Conservation (phyloP, 2,329 filamentous ascomycete species). For the Trichoderma koningii region DNA sequence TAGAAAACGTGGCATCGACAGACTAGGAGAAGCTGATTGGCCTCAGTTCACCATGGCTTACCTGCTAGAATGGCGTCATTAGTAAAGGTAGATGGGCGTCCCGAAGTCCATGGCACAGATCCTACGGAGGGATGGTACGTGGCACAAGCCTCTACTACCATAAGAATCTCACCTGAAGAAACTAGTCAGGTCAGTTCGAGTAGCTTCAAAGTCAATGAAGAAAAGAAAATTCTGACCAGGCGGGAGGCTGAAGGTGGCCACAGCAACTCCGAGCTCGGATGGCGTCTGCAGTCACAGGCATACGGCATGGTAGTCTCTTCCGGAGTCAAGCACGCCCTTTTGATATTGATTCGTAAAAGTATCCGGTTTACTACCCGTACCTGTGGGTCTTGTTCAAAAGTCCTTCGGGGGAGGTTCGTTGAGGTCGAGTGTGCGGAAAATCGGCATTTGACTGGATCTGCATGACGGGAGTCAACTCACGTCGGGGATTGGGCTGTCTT, state of each 20-base stretch:
- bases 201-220: background rate
- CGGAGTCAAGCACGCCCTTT: conserved; percentile 4
- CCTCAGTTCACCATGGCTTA: too few relatives aligned
- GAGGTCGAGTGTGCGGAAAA: background rate
- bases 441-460: conserved; percentile 4
- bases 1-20: background rate
- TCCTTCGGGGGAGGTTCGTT: conserved; percentile 5
- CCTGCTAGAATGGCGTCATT: too few relatives aligned
- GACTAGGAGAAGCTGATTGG: background rate
- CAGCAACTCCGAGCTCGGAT: conserved; percentile 8
- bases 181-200: conserved; percentile 7
- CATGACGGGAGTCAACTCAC: background rate
- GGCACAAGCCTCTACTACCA: background rate
- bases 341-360: background rate
- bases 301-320: background rate
- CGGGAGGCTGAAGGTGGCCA: conserved; percentile 14
- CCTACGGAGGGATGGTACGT: background rate
- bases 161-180: background rate
- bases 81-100: background rate
- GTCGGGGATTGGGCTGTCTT: background rate
- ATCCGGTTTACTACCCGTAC: background rate
- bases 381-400: conserved; percentile 10
- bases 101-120: background rate
- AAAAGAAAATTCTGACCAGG: background rate
- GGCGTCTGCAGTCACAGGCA: background rate